phyloP scores from a whole-genome alignment of 176 grass and related monocot genomes.

The Cenchrus purpureus region DNA sequence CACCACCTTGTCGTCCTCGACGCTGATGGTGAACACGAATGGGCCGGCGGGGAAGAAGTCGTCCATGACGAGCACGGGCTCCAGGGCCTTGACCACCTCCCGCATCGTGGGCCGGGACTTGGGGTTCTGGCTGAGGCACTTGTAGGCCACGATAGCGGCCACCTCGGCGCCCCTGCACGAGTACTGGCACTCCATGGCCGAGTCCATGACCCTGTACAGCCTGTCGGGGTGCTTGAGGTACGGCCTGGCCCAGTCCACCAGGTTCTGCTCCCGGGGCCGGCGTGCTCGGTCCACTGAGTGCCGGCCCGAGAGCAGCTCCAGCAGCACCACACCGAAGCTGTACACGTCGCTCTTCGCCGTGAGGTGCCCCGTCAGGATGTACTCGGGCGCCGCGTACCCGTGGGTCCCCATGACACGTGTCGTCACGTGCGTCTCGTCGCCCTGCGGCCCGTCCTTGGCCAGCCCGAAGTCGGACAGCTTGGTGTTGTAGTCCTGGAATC shows the following conservation, averaged over 20 bases:
- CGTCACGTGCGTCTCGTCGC: slow-evolving; percentile 79
- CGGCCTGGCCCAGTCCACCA: slow-evolving; percentile 79
- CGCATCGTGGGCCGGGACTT: slow-evolving; percentile 83
- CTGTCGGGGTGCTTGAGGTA: slow-evolving; percentile 57
- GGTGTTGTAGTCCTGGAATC: slow-evolving; percentile 67
- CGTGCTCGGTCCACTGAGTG: slow-evolving; percentile 56
- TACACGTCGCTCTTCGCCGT: slow-evolving; percentile 88
- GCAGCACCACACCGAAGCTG: slow-evolving; percentile 72
- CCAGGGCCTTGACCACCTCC: slow-evolving; percentile 69
- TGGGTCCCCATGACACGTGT: slow-evolving; percentile 93
- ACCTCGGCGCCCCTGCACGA: slow-evolving; percentile 69
- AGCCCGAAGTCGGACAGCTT: slow-evolving; percentile 95
- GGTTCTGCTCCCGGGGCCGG: slow-evolving; percentile 57
- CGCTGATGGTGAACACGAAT: slow-evolving; percentile 67
- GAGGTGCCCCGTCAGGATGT: slow-evolving; percentile 85
- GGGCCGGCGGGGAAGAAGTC: slow-evolving; percentile 62
- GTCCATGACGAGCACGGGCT: slow-evolving; percentile 64
- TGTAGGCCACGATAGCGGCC: slow-evolving; percentile 79
- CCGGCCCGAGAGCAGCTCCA: slow-evolving; percentile 69
- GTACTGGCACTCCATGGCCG: slow-evolving; percentile 67
- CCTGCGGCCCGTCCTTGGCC: slow-evolving; percentile 85
- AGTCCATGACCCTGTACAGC: slow-evolving; percentile 69
- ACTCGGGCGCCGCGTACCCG: slow-evolving; percentile 85
- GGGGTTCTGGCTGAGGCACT: slow-evolving; percentile 74
- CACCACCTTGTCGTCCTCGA: slow-evolving; percentile 63